Percentiles rank a stretch among this genome's conserved stretches.
Conservation (phyloP, 2,329 filamentous ascomycete genomes). For the Colletotrichum karsti region DNA sequence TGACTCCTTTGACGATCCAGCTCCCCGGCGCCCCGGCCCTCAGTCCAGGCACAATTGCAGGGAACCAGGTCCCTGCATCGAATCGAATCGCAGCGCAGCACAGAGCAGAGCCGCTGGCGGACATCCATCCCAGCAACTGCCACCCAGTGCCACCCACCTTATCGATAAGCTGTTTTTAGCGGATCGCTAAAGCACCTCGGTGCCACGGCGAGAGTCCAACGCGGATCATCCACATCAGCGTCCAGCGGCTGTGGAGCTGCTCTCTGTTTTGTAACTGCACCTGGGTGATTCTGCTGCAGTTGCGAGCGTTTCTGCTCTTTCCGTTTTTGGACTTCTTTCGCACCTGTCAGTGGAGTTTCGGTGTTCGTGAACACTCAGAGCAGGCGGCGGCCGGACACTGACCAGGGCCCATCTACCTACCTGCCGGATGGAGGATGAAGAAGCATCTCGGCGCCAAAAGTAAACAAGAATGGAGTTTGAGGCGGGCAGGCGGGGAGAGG, state of each 20-base stretch:
- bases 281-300: background rate
- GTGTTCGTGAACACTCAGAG: background rate
- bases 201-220: slow-evolving; percentile 5
- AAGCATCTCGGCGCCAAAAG: background rate
- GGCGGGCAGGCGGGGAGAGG: background rate
- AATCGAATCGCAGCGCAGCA: slow-evolving; percentile 13
- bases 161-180: slow-evolving; percentile 19
- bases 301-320: background rate
- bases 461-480: background rate
- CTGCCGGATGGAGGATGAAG: background rate
- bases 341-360: background rate
- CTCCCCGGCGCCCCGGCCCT: background rate
- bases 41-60: background rate
- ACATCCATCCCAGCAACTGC: background rate
- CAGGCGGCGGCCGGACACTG: background rate
- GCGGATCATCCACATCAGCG: background rate
- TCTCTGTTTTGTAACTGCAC: background rate
- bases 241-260: background rate
- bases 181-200: slow-evolving; percentile 12
- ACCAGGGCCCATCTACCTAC: background rate
- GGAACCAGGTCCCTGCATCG: slow-evolving; percentile 16
- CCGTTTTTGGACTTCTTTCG: background rate
- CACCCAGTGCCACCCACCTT: background rate
- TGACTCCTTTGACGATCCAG: slow-evolving; percentile 20
- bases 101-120: slow-evolving; percentile 20